phyloP scores from a whole-genome alignment of 2,329 filamentous ascomycete genomes.

The Trichoderma koningii region DNA sequence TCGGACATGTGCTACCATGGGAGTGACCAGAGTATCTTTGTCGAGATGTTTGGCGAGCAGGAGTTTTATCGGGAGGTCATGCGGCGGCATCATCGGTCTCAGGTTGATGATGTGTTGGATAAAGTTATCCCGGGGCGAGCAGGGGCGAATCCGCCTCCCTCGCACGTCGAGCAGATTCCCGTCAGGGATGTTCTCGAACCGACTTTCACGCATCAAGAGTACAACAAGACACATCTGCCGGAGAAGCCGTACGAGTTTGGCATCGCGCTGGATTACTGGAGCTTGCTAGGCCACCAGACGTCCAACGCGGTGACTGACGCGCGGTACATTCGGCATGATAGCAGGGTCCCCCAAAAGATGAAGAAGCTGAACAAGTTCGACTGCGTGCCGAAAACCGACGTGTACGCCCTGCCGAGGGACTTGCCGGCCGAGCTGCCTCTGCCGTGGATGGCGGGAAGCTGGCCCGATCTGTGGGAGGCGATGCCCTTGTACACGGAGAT shows the following conservation, averaged over 20 bases:
- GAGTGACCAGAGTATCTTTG: conserved; percentile 38
- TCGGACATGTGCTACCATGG: conserved; percentile 33
- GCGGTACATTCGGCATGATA: conserved; percentile 33
- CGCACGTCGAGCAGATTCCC: conserved; percentile 26
- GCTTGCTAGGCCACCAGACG: conserved; percentile 34
- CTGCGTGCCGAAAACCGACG: conserved; percentile 31
- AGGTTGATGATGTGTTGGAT: conserved; percentile 32
- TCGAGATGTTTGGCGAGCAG: conserved; percentile 37
- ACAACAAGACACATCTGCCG: conserved; percentile 30
- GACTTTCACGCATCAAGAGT: conserved; percentile 32
- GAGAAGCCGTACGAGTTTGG: conserved; percentile 34
- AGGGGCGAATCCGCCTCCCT: conserved; percentile 31
- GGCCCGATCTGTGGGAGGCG: conserved; percentile 32
- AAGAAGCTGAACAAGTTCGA: conserved; percentile 32
- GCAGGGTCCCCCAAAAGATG: conserved; percentile 32
- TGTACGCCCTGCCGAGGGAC: conserved; percentile 17
- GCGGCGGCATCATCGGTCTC: conserved; percentile 34
- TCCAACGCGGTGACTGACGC: conserved; percentile 33
- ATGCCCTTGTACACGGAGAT: conserved; percentile 37
- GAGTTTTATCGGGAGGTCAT: conserved; percentile 38
- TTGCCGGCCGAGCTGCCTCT: not conserved
- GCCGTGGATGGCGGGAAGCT: conserved; percentile 17
- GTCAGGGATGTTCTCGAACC: conserved; percentile 34
- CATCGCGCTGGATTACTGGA: conserved; percentile 37
- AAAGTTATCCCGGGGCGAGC: conserved; percentile 30